A percentile compares a stretch with the other conserved stretches of the same genome.
Conservation (phyloP, 306 rosid species). For the Cicer judaicum region DNA sequence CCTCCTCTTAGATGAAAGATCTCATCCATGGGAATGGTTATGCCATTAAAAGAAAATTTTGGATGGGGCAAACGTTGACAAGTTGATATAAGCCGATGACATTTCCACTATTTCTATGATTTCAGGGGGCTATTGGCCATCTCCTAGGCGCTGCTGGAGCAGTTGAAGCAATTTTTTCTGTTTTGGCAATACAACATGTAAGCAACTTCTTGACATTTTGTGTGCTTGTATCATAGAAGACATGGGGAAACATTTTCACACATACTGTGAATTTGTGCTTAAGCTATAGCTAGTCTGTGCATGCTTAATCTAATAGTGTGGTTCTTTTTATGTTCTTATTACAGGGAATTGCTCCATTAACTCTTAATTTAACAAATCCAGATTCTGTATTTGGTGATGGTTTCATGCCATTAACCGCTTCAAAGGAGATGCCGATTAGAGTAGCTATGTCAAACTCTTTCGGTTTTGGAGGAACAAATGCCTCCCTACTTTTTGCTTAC, state of each 20-base stretch:
- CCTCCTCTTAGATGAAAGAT: constrained; percentile 25
- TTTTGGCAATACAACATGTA: constrained; percentile 75
- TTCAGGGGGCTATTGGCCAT: constrained; percentile 95
- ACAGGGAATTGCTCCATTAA: constrained; percentile 91
- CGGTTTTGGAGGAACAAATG: constrained; percentile 97
- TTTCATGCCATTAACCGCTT: constrained; percentile 72
- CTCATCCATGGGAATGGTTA: constrained; percentile 18
- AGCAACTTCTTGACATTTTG: constrained; percentile 34
- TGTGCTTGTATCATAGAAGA: constrained; percentile 5
- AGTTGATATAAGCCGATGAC: constrained; percentile 15
- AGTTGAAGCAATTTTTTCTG: constrained; percentile 92
- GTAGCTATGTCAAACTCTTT: constrained; percentile 90
- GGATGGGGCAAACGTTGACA: constrained; percentile 31
- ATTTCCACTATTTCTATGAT: constrained; percentile 15
- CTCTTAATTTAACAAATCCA: constrained; percentile 83
- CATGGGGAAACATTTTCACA: constrained; percentile 32
- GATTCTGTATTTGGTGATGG: constrained; percentile 71
- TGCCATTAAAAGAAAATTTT: constrained; percentile 11
- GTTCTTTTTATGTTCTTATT: constrained; percentile 39
- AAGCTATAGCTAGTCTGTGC: constrained; percentile 25
- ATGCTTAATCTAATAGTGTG: constrained; percentile 3
- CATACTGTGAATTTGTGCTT: constrained; percentile 21
- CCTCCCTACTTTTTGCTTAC: constrained; percentile 76
- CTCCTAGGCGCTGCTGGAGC: constrained; percentile 98
- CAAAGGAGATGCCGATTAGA: constrained; percentile 69